Percentiles rank a stretch among this genome's conserved stretches.
Evolutionary conservation across 2,329 filamentous ascomycete species (phyloP).

Genomic region (Hymenoscyphus occultus): DNA sequence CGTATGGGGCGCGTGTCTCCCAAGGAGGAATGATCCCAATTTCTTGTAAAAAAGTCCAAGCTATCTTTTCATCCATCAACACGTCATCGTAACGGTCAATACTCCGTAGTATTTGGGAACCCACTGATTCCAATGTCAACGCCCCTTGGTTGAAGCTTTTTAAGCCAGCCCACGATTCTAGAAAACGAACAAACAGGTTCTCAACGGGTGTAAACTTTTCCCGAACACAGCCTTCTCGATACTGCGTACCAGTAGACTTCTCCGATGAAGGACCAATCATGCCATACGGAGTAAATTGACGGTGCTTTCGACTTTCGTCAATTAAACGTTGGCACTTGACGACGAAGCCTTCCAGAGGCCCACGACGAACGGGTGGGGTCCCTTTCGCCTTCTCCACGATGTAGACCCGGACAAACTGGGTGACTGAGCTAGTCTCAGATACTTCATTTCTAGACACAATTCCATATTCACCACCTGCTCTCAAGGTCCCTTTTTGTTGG

Average conservation of each 20-base stretch:
- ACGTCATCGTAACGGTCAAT: conserved; percentile 56
- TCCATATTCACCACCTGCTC: conserved; percentile 57
- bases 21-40: conserved; percentile 68
- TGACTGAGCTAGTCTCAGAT: conserved; percentile 48
- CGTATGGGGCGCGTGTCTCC: conserved; percentile 65
- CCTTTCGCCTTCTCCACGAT: conserved; percentile 41
- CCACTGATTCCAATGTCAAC: conserved; percentile 58
- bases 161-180: conserved; percentile 65
- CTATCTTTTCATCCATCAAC: conserved; percentile 45
- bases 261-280: conserved; percentile 42
- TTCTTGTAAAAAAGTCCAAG: conserved; percentile 71
- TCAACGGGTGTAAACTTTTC: conserved; percentile 18
- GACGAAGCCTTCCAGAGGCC: conserved; percentile 42
- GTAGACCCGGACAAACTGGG: conserved; percentile 52
- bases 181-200: conserved; percentile 51
- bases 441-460: conserved; percentile 57
- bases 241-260: conserved; percentile 15
- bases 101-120: conserved; percentile 61
- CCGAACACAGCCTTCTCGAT: conserved; percentile 12
- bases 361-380: not conserved
- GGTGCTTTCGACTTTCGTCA: conserved; percentile 47
- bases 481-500: conserved; percentile 46
- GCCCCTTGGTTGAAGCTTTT: conserved; percentile 47
- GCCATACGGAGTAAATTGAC: conserved; percentile 50
- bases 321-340: conserved; percentile 49